Evolutionary conservation across 1,139 yeast species (phyloP).

Genomic region (Sugiyamaella sp.): DNA sequence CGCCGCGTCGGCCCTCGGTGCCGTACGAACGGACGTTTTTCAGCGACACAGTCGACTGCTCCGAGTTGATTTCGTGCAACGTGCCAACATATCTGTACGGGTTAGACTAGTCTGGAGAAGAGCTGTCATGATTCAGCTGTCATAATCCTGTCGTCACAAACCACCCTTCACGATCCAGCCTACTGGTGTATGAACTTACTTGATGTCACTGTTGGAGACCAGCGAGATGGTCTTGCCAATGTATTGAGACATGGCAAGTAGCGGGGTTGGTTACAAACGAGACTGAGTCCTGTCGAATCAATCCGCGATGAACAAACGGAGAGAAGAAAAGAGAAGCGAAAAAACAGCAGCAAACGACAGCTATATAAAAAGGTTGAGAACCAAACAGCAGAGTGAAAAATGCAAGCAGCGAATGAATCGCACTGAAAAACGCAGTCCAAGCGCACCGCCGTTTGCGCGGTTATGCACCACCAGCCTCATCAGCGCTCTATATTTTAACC

Average conservation of each 20-base stretch:
- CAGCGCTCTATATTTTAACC: too few relatives aligned
- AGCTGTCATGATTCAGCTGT: background rate
- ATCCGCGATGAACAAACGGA: background rate
- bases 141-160: background rate
- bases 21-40: conserved; percentile 84
- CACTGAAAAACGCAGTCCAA: background rate
- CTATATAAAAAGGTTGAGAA: background rate
- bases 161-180: too few relatives aligned
- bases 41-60: conserved; percentile 87
- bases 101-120: background rate
- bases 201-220: conserved; percentile 82
- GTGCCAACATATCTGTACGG: conserved; percentile 73
- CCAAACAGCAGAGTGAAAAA: background rate
- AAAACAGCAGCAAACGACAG: background rate
- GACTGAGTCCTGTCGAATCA: background rate
- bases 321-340: background rate
- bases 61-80: conserved; percentile 84
- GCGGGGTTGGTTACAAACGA: background rate
- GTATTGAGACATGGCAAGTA: conserved; percentile 68
- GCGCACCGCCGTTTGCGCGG: background rate
- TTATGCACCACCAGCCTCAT: too few relatives aligned
- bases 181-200: conserved; percentile 49
- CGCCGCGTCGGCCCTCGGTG: conserved; percentile 86
- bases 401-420: background rate
- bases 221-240: conserved; percentile 92